phyloP scores from a whole-genome alignment of 2,329 filamentous ascomycete genomes.

The Dactylellina sp. region DNA sequence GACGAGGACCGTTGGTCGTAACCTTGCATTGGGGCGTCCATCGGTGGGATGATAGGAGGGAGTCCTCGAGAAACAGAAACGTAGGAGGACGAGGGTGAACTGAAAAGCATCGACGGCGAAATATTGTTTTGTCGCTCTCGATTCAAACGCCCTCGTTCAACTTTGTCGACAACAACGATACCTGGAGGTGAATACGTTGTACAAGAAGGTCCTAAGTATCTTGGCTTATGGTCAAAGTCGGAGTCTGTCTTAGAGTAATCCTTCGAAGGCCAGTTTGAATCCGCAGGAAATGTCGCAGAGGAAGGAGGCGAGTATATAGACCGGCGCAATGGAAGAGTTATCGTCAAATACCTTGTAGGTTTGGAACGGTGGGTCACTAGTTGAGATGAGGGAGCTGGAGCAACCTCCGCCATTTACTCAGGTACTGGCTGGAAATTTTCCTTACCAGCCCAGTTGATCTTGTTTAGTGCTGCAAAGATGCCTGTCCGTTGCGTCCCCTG shows the following conservation, averaged over 20 bases:
- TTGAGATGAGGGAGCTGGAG: slow-evolving; percentile 57
- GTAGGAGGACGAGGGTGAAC: slow-evolving; percentile 56
- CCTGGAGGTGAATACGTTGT: slow-evolving; percentile 31
- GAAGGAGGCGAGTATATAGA: slow-evolving; percentile 56
- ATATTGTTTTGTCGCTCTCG: slow-evolving; percentile 45
- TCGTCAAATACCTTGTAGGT: slow-evolving; percentile 57
- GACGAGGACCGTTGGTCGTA: slow-evolving; percentile 62
- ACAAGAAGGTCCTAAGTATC: slow-evolving; percentile 37
- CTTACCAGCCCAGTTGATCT: slow-evolving; percentile 42
- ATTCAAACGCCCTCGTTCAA: slow-evolving; percentile 43
- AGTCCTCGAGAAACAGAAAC: slow-evolving; percentile 58
- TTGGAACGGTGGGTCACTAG: slow-evolving; percentile 56
- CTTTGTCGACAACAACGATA: slow-evolving; percentile 27
- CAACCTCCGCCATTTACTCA: slow-evolving; percentile 57
- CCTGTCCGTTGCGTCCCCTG: slow-evolving; percentile 29
- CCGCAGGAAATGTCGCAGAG: slow-evolving; percentile 51
- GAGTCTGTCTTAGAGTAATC: slow-evolving; percentile 33
- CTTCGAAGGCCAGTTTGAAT: slow-evolving; percentile 41
- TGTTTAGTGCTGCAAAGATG: slow-evolving; percentile 44
- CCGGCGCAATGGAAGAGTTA: slow-evolving; percentile 55
- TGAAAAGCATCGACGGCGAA: slow-evolving; percentile 56
- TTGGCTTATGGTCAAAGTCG: slow-evolving; percentile 27
- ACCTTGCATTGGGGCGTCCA: slow-evolving; percentile 58
- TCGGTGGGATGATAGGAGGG: slow-evolving; percentile 59
- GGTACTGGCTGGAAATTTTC: slow-evolving; percentile 54